Conservation (phyloP, 139 green algal species). For the Gonium pectorale region DNA sequence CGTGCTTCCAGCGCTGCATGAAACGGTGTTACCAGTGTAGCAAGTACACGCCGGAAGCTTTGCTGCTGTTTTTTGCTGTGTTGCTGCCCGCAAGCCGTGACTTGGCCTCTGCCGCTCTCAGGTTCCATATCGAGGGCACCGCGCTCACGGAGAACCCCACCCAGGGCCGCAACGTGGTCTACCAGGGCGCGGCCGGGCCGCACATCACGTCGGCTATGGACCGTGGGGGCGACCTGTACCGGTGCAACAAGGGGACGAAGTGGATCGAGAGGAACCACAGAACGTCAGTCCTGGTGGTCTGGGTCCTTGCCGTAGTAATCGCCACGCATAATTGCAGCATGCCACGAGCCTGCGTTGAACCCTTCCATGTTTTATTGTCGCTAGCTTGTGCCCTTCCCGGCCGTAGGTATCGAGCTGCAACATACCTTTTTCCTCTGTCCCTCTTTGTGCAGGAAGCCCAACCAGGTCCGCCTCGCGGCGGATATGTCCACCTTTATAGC, state of each 20-base stretch:
- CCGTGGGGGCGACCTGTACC: background rate
- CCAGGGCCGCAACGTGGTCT: background rate
- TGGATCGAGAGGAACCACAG: background rate
- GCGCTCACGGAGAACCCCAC: conserved; percentile 25
- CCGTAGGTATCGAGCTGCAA: no score
- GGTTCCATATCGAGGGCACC: conserved; percentile 12
- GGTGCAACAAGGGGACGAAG: background rate
- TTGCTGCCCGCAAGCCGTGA: no score
- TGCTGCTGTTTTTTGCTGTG: no score
- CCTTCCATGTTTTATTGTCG: no score
- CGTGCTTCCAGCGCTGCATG: no score
- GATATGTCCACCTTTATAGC: background rate
- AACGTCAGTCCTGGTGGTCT: conserved; percentile 10
- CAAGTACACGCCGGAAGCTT: no score
- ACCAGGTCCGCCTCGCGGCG: conserved; percentile 5
- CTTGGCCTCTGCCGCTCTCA: no score
- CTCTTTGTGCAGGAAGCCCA: background rate
- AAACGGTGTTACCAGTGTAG: no score
- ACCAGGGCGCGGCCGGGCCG: background rate
- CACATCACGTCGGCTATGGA: background rate
- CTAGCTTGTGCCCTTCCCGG: no score
- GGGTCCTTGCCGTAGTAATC: no score
- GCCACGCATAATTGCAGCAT: no score
- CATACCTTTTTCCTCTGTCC: background rate
- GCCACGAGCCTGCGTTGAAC: no score